phyloP scores from a whole-genome alignment of 305 asterid species.

The Fraxinus baroniana region DNA sequence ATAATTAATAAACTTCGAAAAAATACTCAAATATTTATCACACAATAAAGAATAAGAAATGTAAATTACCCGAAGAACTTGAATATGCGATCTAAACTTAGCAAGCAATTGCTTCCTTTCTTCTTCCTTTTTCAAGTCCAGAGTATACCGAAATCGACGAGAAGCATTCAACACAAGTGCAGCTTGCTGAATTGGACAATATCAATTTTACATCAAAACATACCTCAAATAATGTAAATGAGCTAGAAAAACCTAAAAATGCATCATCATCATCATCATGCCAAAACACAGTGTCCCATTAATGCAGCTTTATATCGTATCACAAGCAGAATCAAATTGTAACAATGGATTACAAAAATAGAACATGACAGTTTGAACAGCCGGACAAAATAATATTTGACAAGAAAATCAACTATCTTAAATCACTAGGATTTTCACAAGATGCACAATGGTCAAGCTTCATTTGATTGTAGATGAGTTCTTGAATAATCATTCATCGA shows the following conservation, averaged over 20 bases:
- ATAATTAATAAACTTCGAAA: conserved; percentile 21
- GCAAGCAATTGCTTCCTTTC: conserved; percentile 73
- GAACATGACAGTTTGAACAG: background rate
- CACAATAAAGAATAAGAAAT: conserved; percentile 14
- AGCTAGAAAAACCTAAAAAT: background rate
- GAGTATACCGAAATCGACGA: conserved; percentile 87
- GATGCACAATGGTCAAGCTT: background rate
- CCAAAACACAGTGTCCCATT: background rate
- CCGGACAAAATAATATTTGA: background rate
- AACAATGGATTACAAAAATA: background rate
- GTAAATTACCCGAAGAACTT: conserved; percentile 78
- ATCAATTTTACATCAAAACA: background rate
- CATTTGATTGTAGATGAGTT: background rate
- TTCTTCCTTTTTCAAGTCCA: conserved; percentile 90
- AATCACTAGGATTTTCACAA: background rate
- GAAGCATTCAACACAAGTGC: conserved; percentile 94
- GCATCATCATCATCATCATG: background rate
- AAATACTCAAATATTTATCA: conserved; percentile 5
- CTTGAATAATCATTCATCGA: background rate
- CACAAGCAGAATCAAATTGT: background rate
- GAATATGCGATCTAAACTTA: conserved; percentile 87
- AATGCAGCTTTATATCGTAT: background rate
- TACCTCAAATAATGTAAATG: background rate
- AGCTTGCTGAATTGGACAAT: conserved; percentile 69
- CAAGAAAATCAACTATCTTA: background rate